Base-by-base conservation (phyloP, 768 basidiomycete species). In the Heimioporus sp. region DNA sequence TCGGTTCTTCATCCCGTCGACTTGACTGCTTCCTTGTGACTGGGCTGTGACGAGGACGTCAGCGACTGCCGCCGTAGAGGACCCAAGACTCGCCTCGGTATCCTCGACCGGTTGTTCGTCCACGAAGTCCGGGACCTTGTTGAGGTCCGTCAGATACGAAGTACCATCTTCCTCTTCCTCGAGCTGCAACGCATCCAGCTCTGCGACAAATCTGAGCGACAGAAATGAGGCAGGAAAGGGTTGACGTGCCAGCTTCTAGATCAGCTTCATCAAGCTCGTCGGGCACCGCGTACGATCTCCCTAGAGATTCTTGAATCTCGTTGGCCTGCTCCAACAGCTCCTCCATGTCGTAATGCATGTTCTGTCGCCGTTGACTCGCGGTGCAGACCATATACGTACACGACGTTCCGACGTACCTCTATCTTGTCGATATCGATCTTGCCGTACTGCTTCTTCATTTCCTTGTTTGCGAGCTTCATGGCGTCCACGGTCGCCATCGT, bases 401-500 rank as follows among this genome's bases (percentile, higher is more conserved):
- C 35, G 35, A 13, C 32, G 10, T 2, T 5, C 44, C 15, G 19
- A 63, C 80, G 54, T 55, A 96, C 95, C 79, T 98, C 97, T 62
- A 99, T 98, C 82, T 97, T 95, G 78, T 96, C 92, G 59, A 99
- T 84, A 65, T 99, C 86, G 57, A 98, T 85, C 76, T 94, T 97
- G 20, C 95, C 95, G 65, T 98, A 99, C 73, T 98, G 95, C 69
- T 89, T 93, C 74, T 83, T 83, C 73, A 99, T 80, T 70, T 98
- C 95, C 75, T 95, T 98, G 74, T 98, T 98, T 16, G 97, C 95
- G 16, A 79, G 65, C 66, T 92, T 83, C 94, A 99, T 98, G 6
- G 94, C 97, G 58, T 97, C 92, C 28, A 98, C 83, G 0, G 97
- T 98, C 12, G 92, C 96, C 96, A 99, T 98, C 62, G 97, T 98